Evolutionary conservation across 2,329 filamentous ascomycete genomes (phyloP), one percentile per base, ranked within the genome.

Genomic region (Aquanectria penicillioides): DNA sequence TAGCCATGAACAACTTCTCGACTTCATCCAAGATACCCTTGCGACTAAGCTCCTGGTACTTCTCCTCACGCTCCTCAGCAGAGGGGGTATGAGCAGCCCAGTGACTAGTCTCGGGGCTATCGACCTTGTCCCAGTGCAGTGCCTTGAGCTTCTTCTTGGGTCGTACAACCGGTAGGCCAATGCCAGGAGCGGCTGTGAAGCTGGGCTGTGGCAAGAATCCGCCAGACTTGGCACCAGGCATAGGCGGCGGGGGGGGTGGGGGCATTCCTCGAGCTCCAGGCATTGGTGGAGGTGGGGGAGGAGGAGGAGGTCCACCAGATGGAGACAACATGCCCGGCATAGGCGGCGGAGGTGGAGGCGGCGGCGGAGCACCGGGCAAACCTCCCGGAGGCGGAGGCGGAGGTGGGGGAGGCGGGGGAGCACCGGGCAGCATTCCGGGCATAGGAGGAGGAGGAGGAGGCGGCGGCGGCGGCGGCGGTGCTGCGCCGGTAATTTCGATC

Each of bases 101-200:
- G 69, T 97, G 92, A 51, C 94, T 97, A 47, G 93, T 91, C 74
- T 95, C 88, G 18, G 93, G 92, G 50, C 91, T 86, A 77, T 99
- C 95, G 52, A 99, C 93, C 82, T 98, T 98, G 79, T 99, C 95
- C 94, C 95, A 98, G 80, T 99, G 95, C 67, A 99, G 84, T 58
- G 94, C 94, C 87, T 99, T 99, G 77, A 99, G 92, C 83, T 98
- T 99, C 88, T 97, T 98, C 86, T 97, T 98, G 18, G 95, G 93
- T 68, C 94, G 84, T 49, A 93, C 92, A 60, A 93, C 91, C 29
- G 92, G 89, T 69, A 97, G 79, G 37, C 89, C 87, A 66, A 92
- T 82, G 7, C 86, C 85, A 18, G 77, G 70, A 10, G 87, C 78
- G 12, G 83, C 72, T 17, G 80, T 78, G 60, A 86, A 84, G 56